Base-by-base conservation (phyloP, 108 stramenopile genomes). In the Conticribra guillardii region DNA sequence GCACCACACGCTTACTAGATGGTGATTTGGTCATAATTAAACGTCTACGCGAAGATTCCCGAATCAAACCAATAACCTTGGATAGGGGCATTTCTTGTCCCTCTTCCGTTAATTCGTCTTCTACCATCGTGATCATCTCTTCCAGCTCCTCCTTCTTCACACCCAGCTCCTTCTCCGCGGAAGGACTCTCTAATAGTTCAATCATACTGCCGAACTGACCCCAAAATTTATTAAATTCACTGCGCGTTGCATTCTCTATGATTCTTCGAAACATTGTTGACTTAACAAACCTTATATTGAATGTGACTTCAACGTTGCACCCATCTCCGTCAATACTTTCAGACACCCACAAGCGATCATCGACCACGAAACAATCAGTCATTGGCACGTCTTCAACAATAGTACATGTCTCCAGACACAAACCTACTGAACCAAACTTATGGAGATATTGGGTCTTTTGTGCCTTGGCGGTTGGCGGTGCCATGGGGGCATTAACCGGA, bases 341-440 rank as follows among this genome's bases (percentile, higher is more conserved):
- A 57, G 80, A 74, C 8, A 91, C 84, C 45, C 82, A 74, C 22
- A 92, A 67, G 4, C 85, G 83, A 74, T 95, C 93, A 17, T 67
- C 68, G 18, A 95, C 91, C 45, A 85, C 84, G 51, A 95, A 95
- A 54, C 91, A 95, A 67, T 95, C 93, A 9, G 91, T 81, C 90
- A 92, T 85, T 30, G 93, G 93, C 45, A 95, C 91, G 75, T 90
- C 90, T 26, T 78, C 63, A 15, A 92, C 89, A 60, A 79, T 60
- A 2, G 93, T 95, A 50, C 80, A 68, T 0, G 91, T 92, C 26
- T 95, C 88, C 9, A 95, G 8, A 22, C 83, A 74, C 54, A 95
- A 45, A 11, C 90, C 93, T 16, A 71, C 24, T 26, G 80, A 28
- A 2, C 79, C 84, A 62, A 78, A 92, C 46, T 74, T 73, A 9